Conservation (phyloP, 345 rosid genomes). For the Eucalyptus virginea region DNA sequence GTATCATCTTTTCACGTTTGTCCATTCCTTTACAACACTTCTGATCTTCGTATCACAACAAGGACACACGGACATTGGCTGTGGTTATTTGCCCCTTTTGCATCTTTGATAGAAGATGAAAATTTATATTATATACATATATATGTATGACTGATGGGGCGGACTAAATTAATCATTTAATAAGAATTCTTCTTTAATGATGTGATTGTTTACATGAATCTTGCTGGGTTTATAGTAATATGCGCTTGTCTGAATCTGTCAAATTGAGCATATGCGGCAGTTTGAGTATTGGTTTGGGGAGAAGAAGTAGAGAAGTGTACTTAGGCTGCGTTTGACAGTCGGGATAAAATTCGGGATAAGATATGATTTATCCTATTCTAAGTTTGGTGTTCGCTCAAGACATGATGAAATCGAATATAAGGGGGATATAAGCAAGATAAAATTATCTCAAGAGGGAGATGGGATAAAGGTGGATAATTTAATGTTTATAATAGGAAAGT, state of each 20-base stretch:
- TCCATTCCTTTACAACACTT: neutral
- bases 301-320: neutral
- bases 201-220: neutral
- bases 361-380: no score
- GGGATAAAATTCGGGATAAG: no score
- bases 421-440: no score
- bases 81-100: neutral
- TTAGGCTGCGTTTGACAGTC: no score
- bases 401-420: no score
- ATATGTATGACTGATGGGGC: neutral
- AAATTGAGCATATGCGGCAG: neutral
- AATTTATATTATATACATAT: neutral
- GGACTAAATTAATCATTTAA: neutral
- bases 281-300: neutral
- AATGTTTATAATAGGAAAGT: no score
- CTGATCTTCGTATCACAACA: neutral
- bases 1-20: neutral
- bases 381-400: no score
- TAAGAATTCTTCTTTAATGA: neutral
- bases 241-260: neutral
- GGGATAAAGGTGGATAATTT: no score
- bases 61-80: neutral
- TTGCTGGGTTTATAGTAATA: neutral
- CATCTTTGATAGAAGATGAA: neutral
- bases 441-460: no score